phyloP scores from a whole-genome alignment of 345 rosid genomes.

The Melastoma malabathricum region DNA sequence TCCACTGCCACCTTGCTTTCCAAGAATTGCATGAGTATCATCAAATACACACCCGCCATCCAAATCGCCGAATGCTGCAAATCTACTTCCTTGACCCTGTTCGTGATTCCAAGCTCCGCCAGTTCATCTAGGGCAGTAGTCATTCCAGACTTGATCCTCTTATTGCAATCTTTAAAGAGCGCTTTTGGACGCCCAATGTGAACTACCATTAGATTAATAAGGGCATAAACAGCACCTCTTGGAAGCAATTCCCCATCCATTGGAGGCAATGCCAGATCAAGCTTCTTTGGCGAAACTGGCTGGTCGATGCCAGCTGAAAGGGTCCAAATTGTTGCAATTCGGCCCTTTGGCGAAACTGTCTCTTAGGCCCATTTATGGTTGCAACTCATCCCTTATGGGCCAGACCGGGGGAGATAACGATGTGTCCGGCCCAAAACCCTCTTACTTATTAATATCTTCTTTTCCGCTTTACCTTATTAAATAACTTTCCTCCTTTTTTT shows the following conservation, averaged over 20 bases:
- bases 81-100: no score
- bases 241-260: slow-evolving; percentile 96
- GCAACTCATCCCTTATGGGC: no score
- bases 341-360: no score
- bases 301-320: no score
- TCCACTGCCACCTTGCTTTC: slow-evolving; percentile 96
- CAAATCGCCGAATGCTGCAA: slow-evolving; percentile 83
- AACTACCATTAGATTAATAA: slow-evolving; percentile 86
- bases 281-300: slow-evolving; percentile 12
- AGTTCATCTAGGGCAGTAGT: slow-evolving; percentile 73
- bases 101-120: slow-evolving; percentile 73
- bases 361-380: no score
- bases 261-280: slow-evolving; percentile 75
- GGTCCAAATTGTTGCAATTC: no score
- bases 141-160: slow-evolving; percentile 87
- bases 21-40: slow-evolving; percentile 90
- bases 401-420: no score
- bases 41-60: slow-evolving; percentile 90
- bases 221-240: slow-evolving; percentile 72
- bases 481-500: no score
- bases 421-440: no score
- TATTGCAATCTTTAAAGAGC: slow-evolving; percentile 77
- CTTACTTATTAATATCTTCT: no score
- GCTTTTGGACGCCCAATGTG: slow-evolving; percentile 91
- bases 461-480: no score